phyloP scores from a whole-genome alignment of 257 asterid genomes.

The Nicotiana tomentosiformis region DNA sequence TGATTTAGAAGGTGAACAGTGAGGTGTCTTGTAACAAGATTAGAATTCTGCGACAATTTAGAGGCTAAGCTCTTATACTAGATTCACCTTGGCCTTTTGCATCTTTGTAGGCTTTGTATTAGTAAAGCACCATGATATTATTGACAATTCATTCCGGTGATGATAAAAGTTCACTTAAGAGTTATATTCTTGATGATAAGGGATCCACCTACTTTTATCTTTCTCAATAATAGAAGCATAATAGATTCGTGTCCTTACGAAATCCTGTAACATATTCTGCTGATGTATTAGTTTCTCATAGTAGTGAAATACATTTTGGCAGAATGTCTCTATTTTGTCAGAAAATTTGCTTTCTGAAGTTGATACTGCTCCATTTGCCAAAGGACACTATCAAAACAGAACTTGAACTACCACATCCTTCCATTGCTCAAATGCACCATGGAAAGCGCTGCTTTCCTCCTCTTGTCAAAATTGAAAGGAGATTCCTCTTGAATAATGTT shows the following conservation, averaged over 20 bases:
- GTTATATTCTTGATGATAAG: too few relatives aligned
- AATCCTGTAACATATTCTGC: slow-evolving; percentile 99
- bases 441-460: slow-evolving; percentile 88
- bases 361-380: slow-evolving; percentile 55
- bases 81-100: background rate
- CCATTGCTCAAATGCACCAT: slow-evolving; percentile 93
- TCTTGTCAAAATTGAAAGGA: slow-evolving; percentile 79
- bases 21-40: too few relatives aligned
- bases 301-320: slow-evolving; percentile 98
- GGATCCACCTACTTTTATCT: too few relatives aligned
- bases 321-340: slow-evolving; percentile 84
- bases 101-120: background rate
- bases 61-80: background rate
- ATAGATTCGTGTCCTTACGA: slow-evolving; percentile 59
- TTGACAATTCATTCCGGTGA: background rate
- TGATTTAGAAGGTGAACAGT: background rate
- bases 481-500: slow-evolving; percentile 76
- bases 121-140: background rate
- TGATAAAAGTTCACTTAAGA: background rate
- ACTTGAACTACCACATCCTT: slow-evolving; percentile 77
- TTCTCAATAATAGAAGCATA: too few relatives aligned
- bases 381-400: slow-evolving; percentile 36
- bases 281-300: slow-evolving; percentile 96
- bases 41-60: background rate
- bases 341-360: slow-evolving; percentile 71